Base-by-base conservation (phyloP, 768 basidiomycete species). In the Cyclocybe aegerita region DNA sequence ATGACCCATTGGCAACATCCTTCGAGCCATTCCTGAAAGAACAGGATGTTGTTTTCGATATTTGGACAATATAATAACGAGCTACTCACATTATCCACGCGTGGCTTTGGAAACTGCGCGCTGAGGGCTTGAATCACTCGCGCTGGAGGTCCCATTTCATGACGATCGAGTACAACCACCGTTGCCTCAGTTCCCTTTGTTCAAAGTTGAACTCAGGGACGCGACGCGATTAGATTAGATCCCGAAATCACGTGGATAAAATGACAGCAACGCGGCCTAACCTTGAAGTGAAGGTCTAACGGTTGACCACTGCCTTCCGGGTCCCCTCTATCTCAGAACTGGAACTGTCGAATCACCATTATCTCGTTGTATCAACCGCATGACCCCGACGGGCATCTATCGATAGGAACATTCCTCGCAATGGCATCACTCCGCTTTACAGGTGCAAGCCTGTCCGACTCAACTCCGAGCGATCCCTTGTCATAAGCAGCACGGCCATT, bases 1-100 rank as follows among this genome's bases (percentile, higher is more conserved):
- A 70, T 60, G 30, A 89, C 68, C 86, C 86, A 90, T 17, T 73
- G 69, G 57, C 82, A 85, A 59, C 91, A 93, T 29, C 77, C 83
- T 38, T 80, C 72, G 9, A 92, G 78, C 90, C 90, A 93, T 64
- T 83, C 83, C 88, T 90, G 50, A n/a, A 32, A 46, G 50, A 36
- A 42, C 40, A 34, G 36, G 14, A 57, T 45, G 45, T 32, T 41
- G 42, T 1, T 30, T 36, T 48, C 43, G 50, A 14, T 30, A 12
- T 12, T 29, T 7, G 36, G 3, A 3, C 4, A 17, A 36, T 16
- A 15, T n/a, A 15, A n/a, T 29, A 23, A 23, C 23, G 4, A 31
- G n/a, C 8, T 7, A 64, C 77, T 57, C 65, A 84, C 87, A 50
- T 77, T 77, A 62, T 90, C 86, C 9, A 90, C 72, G 46, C 69